phyloP scores from a whole-genome alignment of 495 filamentous ascomycete species.

The Bombardia bombarda region DNA sequence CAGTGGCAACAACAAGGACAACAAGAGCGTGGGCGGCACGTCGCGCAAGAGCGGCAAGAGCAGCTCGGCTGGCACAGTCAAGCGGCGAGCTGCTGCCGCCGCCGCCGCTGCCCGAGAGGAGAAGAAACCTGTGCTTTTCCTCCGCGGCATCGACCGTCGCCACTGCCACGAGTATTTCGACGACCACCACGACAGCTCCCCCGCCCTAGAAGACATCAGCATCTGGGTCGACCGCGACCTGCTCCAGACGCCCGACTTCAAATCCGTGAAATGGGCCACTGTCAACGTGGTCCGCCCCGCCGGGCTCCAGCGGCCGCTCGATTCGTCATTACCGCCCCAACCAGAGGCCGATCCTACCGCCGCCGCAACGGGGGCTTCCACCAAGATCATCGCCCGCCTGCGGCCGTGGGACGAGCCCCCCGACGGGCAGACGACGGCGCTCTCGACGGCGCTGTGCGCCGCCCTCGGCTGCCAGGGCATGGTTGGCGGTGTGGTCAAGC shows the following conservation, averaged over 20 bases:
- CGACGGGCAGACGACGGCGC: constrained; percentile 63
- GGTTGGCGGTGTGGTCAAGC: constrained; percentile 78
- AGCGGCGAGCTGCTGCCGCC: no score
- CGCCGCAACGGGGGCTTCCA: constrained; percentile 51
- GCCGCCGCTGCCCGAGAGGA: constrained; percentile 55
- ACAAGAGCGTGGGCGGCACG: constrained; percentile 60
- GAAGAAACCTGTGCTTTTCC: constrained; percentile 56
- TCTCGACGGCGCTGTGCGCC: constrained; percentile 68
- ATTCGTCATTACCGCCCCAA: constrained; percentile 67
- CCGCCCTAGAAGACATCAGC: constrained; percentile 62
- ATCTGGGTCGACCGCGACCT: constrained; percentile 80
- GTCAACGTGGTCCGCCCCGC: constrained; percentile 76
- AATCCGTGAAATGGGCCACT: constrained; percentile 61
- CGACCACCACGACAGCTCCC: constrained; percentile 37
- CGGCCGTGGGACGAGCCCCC: constrained; percentile 80
- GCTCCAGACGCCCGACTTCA: constrained; percentile 57
- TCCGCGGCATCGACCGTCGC: constrained; percentile 67
- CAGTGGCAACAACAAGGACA: constrained; percentile 40
- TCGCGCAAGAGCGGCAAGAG: constrained; percentile 68
- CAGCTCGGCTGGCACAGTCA: constrained; percentile 61
- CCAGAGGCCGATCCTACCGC: constrained; percentile 51
- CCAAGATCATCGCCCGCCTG: constrained; percentile 68
- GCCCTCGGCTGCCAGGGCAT: constrained; percentile 61
- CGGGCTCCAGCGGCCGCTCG: constrained; percentile 63
- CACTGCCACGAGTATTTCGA: constrained; percentile 69